Evolutionary conservation across 2,329 filamentous ascomycete species (phyloP), one percentile per base, ranked within the genome.

Genomic region (Lecanicillium sp.): DNA sequence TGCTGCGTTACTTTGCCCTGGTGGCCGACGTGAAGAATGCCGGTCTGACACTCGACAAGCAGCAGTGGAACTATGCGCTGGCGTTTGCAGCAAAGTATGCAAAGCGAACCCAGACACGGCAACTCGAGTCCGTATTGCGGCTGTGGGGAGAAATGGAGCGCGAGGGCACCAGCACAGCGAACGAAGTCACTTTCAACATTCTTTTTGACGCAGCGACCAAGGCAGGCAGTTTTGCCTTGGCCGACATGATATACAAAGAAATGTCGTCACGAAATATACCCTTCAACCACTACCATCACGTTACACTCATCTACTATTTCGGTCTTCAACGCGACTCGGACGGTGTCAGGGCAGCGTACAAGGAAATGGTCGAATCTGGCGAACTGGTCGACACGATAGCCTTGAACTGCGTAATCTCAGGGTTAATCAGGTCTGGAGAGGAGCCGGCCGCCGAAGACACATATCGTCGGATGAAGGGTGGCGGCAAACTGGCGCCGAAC

Each of bases 131-230:
- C 5, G 83, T 87, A 0, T 71, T 98, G 38, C 77, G 81, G 40
- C 67, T 94, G 20, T 98, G 91, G 90, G 82, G 79, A 54, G 83
- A 93, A 58, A 97, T 97, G 90, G 93, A 98, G 65, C 74, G 78
- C 39, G 69, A 80, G 4, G 82, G 83, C 2, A 76, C 78, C 1
- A 64, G 89, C 12, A 68, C 70, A 55, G 83, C 78, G 29, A 86
- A 86, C 56, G 75, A 81, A 41, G 84, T 90, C n/a, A 95, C 91
- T 0, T 94, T 98, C 66, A 95, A 93, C 61, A 86, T 96, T 39
- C 75, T 98, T 11, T 96, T 95, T 57, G 87, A 96, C 60, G 78
- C 89, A 10, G 89, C 93, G 1, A 80, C 88, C 56, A 94, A 93
- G 64, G 82, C 88, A 0, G 86, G 87, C 32, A 93, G 94, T 60